These are phyloP conservation scores for Xylariaceae sp. DNA, from an alignment of 2,329 filamentous ascomycete species.

Conservation along the genomic window DNA sequence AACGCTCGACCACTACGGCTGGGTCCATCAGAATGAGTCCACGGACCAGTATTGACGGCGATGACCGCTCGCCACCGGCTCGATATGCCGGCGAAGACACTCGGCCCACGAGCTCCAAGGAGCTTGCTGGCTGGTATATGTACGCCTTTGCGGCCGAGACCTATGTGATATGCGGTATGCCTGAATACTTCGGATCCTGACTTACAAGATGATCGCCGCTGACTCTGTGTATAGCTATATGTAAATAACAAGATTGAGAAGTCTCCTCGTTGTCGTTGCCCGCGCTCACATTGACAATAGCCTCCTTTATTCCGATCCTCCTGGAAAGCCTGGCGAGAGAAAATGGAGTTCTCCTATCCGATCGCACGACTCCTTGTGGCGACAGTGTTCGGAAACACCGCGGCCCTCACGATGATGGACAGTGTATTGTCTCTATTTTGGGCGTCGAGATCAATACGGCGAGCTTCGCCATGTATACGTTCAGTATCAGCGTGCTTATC, in stretches of 20 bases:
- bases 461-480: conserved; percentile 97
- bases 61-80: conserved; percentile 35
- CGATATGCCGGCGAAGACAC: conserved; percentile 80
- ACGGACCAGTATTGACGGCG: conserved; percentile 35
- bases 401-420: conserved; percentile 45
- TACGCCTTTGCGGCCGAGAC: conserved; percentile 96
- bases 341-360: conserved; percentile 78
- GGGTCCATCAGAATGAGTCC: conserved; percentile 37
- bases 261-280: background rate
- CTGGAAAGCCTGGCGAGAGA: conserved; percentile 90
- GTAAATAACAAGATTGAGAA: conserved; percentile 22
- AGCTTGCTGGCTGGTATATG: conserved; percentile 90
- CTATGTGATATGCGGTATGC: conserved; percentile 86
- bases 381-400: conserved; percentile 50
- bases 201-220: background rate
- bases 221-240: conserved; percentile 22
- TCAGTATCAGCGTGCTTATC: conserved; percentile 83
- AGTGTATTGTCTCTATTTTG: conserved; percentile 78
- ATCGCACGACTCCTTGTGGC: conserved; percentile 70
- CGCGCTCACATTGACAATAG: conserved; percentile 39
- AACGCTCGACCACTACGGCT: conserved; percentile 46
- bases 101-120: conserved; percentile 78
- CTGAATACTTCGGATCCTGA: background rate
- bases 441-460: conserved; percentile 90
- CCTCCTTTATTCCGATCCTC: conserved; percentile 91